Conservation (phyloP, 805 yeast species). For the Blastobotrys muscicola region DNA sequence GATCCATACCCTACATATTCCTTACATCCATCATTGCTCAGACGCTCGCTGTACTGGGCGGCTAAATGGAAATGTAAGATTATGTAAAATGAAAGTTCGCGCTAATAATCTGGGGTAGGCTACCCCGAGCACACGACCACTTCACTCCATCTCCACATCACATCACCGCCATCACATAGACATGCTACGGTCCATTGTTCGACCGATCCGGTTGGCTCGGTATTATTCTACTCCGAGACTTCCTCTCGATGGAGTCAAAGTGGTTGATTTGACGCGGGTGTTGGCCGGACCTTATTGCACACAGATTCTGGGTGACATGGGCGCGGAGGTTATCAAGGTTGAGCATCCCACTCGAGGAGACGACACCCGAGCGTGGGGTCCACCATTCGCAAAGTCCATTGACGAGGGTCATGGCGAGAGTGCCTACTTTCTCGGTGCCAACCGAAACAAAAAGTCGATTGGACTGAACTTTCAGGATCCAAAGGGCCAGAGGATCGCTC, state of each 20-base stretch:
- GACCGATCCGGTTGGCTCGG: no score
- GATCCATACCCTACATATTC: no score
- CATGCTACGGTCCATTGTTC: no score
- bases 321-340: constrained; percentile 34
- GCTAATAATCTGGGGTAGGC: no score
- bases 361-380: constrained; percentile 37
- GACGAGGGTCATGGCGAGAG: constrained; percentile 24
- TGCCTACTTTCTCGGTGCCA: constrained; percentile 32
- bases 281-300: constrained; percentile 36
- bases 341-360: constrained; percentile 36
- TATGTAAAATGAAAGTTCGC: no score
- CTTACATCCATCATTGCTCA: no score
- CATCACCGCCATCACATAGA: no score
- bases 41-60: no score
- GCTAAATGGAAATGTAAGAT: no score
- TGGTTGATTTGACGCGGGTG: constrained; percentile 33
- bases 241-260: constrained; percentile 29
- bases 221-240: constrained; percentile 5
- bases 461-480: constrained; percentile 29
- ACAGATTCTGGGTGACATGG: constrained; percentile 33
- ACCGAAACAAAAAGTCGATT: constrained; percentile 31
- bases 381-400: constrained; percentile 29
- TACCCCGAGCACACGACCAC: no score
- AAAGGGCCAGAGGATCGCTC: constrained; percentile 28
- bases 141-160: no score